Base-by-base conservation (phyloP, 768 basidiomycete species). In the Harrya chromipes region DNA sequence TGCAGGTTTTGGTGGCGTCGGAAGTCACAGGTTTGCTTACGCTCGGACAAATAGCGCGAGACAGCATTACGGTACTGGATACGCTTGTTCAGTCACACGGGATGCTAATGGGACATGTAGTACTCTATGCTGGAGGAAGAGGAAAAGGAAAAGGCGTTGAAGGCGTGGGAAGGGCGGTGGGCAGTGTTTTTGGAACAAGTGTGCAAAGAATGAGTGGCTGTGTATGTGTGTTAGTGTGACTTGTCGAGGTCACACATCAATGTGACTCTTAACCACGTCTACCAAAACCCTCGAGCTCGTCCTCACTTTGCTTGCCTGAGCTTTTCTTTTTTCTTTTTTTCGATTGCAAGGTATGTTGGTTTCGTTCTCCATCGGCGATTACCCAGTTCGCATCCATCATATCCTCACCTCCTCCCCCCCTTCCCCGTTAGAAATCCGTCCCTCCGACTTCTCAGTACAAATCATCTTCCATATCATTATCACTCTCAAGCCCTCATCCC, bases 1-100 rank as follows among this genome's bases (percentile, higher is more conserved):
- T 46, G 36, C 48, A 80, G 78, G 82, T 86, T 29, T 64, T 87
- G 19, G 82, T 81, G 11, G 70, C 79, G 6, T 85, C 83, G 53
- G 86, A 87, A 62, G 58, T 84, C 19, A 81, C 76, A 10, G 83
- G 84, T 17, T 63, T 89, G 27, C 71, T 74, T 38, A 81, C 82
- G 16, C 69, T 87, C 3, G 76, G 79, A 3, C 71, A 78, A 38
- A 68, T 85, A 12, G 84, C 84, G 1, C 73, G 81, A 21, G 81
- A 85, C 52, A 84, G 84, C 57, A 69, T 87, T 44, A 70, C 74
- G 74, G 85, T 82, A 46, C 39, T 56, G 19, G 3, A 34, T 35
- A 9, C 14, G 43, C n/a, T 24, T 37, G 1, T 31, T 8, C 4
- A 13, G 23, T 31, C 16, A 23, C 10, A 16, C 19, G 7, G 8